Conservation (phyloP, 1,139 yeast species). For the Candida tunisiensis region DNA sequence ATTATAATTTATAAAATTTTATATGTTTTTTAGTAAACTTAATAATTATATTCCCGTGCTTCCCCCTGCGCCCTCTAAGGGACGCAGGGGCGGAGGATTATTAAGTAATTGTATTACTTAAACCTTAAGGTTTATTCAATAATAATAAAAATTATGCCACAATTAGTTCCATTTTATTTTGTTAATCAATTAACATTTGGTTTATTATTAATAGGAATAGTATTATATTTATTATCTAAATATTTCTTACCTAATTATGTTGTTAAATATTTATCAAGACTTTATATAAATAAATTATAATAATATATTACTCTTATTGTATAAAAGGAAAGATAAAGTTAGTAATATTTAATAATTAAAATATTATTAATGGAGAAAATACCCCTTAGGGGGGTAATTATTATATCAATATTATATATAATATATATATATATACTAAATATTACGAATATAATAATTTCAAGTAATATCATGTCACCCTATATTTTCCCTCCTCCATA, state of each 20-base stretch:
- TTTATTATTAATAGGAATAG: conserved; percentile 7
- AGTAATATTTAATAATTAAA: conserved; percentile 8
- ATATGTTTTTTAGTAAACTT: conserved; percentile 4
- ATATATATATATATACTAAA: conserved; percentile 6
- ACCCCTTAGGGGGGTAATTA: conserved; percentile 3
- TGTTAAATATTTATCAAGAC: conserved; percentile 3
- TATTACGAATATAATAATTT: conserved; percentile 10
- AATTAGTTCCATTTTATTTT: conserved; percentile 5
- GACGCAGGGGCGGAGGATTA: conserved; percentile 10
- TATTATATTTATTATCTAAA: conserved; percentile 7
- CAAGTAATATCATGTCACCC: conserved; percentile 8
- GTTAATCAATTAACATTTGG: conserved; percentile 7
- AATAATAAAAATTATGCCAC: conserved; percentile 9
- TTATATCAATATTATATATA: conserved; percentile 3
- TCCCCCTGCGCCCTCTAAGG: too few species aligned
- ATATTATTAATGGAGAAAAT: too few species aligned
- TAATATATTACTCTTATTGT: conserved; percentile 6
- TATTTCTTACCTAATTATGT: conserved; percentile 6
- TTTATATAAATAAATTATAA: conserved; percentile 7
- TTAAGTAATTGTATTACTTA: conserved; percentile 7
- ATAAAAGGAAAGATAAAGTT: conserved; percentile 4
- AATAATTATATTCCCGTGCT: conserved; percentile 5
- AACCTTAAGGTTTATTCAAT: conserved; percentile 5
- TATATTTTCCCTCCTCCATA: conserved; percentile 8
- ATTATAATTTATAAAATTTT: conserved; percentile 3